These are phyloP conservation scores for Metarhizium brunneum DNA, from an alignment of 2,329 filamentous ascomycete genomes.

Conservation along the genomic window DNA sequence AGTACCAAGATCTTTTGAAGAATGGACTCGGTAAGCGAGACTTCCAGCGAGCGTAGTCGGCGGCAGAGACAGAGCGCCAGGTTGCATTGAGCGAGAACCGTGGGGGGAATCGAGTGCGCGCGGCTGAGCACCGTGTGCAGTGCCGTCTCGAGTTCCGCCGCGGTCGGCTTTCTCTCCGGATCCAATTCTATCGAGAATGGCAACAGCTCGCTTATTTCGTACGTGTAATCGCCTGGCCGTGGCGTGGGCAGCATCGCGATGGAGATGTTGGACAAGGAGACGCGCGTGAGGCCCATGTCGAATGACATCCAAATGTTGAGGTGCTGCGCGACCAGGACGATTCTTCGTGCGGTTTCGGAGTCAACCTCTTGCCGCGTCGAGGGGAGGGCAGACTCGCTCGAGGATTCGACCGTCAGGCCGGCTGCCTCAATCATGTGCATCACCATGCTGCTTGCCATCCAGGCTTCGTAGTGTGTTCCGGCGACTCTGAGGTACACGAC, in stretches of 20 bases:
- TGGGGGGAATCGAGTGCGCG: constrained; percentile 28
- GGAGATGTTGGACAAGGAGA: constrained; percentile 34
- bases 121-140: constrained; percentile 31
- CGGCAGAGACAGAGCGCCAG: constrained; percentile 46
- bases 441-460: constrained; percentile 47
- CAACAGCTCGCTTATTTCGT: constrained; percentile 41
- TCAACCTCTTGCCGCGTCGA: constrained; percentile 12
- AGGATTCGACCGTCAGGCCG: constrained; percentile 32
- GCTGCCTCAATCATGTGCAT: constrained; percentile 51
- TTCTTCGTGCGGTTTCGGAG: constrained; percentile 29
- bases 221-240: constrained; percentile 30
- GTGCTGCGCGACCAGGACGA: constrained; percentile 44
- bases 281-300: constrained; percentile 45
- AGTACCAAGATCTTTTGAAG: constrained; percentile 38
- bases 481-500: constrained; percentile 44
- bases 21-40: constrained; percentile 30
- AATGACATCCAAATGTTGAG: constrained; percentile 52
- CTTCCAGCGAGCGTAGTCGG: constrained; percentile 40
- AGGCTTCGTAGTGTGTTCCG: constrained; percentile 41
- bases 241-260: constrained; percentile 29
- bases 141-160: constrained; percentile 31
- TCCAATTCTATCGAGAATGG: constrained; percentile 45
- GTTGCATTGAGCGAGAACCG: constrained; percentile 43
- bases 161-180: constrained; percentile 33
- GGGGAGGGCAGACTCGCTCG: constrained; percentile 16